A percentile compares a stretch with the other conserved stretches of the same genome.
Evolutionary conservation across 2,329 filamentous ascomycete species (phyloP).

Genomic region (Aspergillus floridensis): DNA sequence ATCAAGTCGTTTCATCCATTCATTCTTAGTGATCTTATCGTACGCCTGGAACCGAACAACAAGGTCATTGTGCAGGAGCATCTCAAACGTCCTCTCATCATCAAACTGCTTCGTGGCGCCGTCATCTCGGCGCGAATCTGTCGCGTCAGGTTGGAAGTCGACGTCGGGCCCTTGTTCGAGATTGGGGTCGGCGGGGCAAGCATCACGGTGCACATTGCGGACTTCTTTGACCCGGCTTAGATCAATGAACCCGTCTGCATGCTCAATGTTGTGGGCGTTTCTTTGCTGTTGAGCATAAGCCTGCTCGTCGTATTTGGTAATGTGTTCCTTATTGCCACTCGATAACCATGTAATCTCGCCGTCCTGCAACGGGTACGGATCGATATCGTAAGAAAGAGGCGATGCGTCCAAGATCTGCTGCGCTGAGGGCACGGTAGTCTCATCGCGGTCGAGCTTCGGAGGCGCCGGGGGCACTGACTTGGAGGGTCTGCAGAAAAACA

Average conservation of each 20-base stretch:
- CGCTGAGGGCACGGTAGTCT: slow-evolving; percentile 52
- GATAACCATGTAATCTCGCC: slow-evolving; percentile 57
- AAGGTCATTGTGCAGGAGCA: slow-evolving; percentile 60
- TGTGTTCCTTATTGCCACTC: slow-evolving; percentile 45
- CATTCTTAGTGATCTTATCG: slow-evolving; percentile 55
- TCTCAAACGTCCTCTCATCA: slow-evolving; percentile 59
- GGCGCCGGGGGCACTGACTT: slow-evolving; percentile 59
- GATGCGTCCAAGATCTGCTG: slow-evolving; percentile 55
- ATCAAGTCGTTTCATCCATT: slow-evolving; percentile 61
- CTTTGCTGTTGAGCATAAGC: slow-evolving; percentile 59
- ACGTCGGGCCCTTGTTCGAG: slow-evolving; percentile 55
- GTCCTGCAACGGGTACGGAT: slow-evolving; percentile 58
- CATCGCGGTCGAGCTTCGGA: slow-evolving; percentile 50
- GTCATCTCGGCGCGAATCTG: slow-evolving; percentile 50
- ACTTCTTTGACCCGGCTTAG: slow-evolving; percentile 57
- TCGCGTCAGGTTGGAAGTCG: slow-evolving; percentile 52
- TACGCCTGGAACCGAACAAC: slow-evolving; percentile 61
- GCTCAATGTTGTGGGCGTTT: slow-evolving; percentile 56
- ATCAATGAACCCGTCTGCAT: slow-evolving; percentile 65
- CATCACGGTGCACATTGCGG: slow-evolving; percentile 54
- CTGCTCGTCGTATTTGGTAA: slow-evolving; percentile 55
- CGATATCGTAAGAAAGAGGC: slow-evolving; percentile 61
- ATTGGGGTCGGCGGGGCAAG: slow-evolving; percentile 52
- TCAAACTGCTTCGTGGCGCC: slow-evolving; percentile 54
- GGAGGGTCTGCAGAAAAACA: slow-evolving; percentile 61